These are phyloP conservation scores for Pythium pyrilobum DNA, from an alignment of 352 stramenopile genomes.

Conservation along the genomic window DNA sequence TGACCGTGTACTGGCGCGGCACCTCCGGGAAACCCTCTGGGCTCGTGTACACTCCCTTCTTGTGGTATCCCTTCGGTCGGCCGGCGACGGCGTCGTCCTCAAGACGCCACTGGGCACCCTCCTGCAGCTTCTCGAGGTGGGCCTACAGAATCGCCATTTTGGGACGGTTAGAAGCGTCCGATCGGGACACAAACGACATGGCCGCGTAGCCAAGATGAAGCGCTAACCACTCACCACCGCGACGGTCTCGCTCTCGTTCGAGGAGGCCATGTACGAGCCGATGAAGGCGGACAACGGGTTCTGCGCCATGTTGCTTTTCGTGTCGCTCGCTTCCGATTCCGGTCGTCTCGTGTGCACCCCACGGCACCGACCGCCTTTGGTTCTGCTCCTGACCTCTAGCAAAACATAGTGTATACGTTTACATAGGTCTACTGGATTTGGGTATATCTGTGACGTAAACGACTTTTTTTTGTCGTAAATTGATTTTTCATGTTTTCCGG, in stretches of 20 bases:
- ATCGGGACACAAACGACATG: neutral
- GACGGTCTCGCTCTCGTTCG: conserved; percentile 39
- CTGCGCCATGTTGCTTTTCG: conserved; percentile 39
- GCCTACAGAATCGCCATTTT: conserved; percentile 15
- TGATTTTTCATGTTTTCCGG: neutral
- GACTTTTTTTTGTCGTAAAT: too few relatives aligned
- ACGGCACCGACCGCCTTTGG: conserved; percentile 16
- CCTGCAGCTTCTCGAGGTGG: conserved; percentile 43
- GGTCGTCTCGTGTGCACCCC: conserved; percentile 8
- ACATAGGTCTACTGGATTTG: too few relatives aligned
- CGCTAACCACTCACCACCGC: conserved; percentile 32
- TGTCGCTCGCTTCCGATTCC: conserved; percentile 10
- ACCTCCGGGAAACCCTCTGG: conserved; percentile 68
- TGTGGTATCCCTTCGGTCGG: conserved; percentile 58
- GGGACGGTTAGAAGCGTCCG: too few relatives aligned
- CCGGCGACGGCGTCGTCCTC: conserved; percentile 50
- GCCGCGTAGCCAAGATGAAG: neutral
- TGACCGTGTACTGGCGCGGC: conserved; percentile 65
- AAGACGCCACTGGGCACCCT: conserved; percentile 64
- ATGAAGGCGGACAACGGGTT: conserved; percentile 67
- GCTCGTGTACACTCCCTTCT: conserved; percentile 49
- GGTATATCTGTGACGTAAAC: too few relatives aligned
- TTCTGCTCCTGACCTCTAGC: conserved; percentile 8
- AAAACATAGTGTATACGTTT: conserved; percentile 5
- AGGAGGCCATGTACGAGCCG: conserved; percentile 60